Base-by-base conservation (phyloP, 2,329 filamentous ascomycete genomes). In the Lecanicillium sp. region DNA sequence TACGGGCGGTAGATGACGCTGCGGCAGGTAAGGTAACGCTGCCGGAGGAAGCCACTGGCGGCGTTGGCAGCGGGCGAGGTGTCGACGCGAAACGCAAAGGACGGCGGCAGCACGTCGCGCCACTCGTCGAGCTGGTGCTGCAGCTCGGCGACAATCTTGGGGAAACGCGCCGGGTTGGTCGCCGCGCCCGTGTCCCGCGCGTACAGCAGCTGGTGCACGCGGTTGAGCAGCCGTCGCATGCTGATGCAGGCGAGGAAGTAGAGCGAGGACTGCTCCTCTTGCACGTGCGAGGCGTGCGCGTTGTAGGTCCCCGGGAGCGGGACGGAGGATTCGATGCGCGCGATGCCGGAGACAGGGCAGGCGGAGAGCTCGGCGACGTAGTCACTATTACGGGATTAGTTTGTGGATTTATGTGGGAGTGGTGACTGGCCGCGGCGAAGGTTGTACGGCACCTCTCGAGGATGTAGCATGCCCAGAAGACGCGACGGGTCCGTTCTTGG, bases 391-490 rank as follows among this genome's bases (percentile, higher is more conserved):
- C 3, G 17, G 5, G 27, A 37, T 40, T 2, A 30, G 36, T 35
- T 11, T 35, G 9, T 14, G 33, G n/a, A 13, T 5, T 17, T 18
- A 18, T 17, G 9, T 33, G 8, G 12, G 9, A 9, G 17, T 33
- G 14, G 10, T 12, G 31, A 6, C 13, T 5, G 17, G 31, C 8
- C 13, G 7, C 13, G 4, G 22, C 35, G 6, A 27, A 6, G 8
- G 9, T n/a, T n/a, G n/a, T n/a, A n/a, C n/a, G n/a, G n/a, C n/a
- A 65, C 68, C 67, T 71, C 49, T 74, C 70, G 0, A 74, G 57
- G 10, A 74, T 69, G 39, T 72, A 74, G 41, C 70, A 73, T 0
- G 71, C 67, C 70, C 70, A 74, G 44, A 74, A 74, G 37, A 73
- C 72, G 1, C 71, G 56, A 12, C 65, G 55, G 1, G 71, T 63